Base-by-base conservation (phyloP, 345 rosid genomes). In the Brassica incana region DNA sequence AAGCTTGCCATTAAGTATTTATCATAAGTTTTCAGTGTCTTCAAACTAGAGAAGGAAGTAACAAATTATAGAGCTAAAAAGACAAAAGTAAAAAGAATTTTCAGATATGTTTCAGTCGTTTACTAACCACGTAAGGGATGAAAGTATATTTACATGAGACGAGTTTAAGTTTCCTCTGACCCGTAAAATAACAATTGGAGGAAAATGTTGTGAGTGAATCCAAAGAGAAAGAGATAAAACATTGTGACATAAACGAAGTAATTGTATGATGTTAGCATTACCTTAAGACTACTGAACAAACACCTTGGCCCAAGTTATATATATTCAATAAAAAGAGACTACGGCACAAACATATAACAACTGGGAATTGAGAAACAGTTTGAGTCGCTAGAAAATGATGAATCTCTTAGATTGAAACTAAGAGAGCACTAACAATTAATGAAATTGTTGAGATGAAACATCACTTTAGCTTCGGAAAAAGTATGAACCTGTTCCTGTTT, bases 1-100 rank as follows among this genome's bases (percentile, higher is more conserved):
- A 97, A 88, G 87, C 97, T 93, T 32, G 97, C 98, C 88, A 95
- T 72, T 88, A 91, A 88, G 83, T 93, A 91, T 64, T 93, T 93
- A 78, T 93, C 91, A 30, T 90, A 76, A 18, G 83, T 75, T 77
- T 75, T 87, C 54, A 93, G 91, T 25, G 91, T 86, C 70, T 81
- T 86, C 90, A 95, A 71, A 85, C 98, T 95, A 67, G 38, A 80
- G 33, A 72, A 52, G 25, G 23, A 54, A 72, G 60, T 11, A 66
- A 11, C 1, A 27, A 43, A 72, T 27, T 38, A 72, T 65, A 64
- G 14, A 59, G 71, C 77, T 20, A 15, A 74, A 50, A 16, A 40
- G 4, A 45, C 56, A 3, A 1, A 71, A 69, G 33, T 71, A 71
- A 70, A 59, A 38, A 43, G 27, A 27, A 27, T 27, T 27, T 27